Evolutionary conservation across 2,329 filamentous ascomycete genomes (phyloP), one percentile per base, ranked within the genome.

Genomic region (Diaporthe sp.): DNA sequence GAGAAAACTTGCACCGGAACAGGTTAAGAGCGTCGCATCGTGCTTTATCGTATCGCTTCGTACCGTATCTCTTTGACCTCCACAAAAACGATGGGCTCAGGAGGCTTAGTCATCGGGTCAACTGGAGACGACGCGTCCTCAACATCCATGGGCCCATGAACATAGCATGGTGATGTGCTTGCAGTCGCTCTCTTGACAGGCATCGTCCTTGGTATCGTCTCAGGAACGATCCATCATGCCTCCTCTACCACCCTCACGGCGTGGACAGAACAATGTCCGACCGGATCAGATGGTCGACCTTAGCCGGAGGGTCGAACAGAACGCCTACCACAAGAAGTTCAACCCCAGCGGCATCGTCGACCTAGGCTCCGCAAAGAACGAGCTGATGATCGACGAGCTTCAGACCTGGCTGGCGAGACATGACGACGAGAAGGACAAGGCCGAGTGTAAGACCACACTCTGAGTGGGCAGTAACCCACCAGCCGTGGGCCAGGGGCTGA

Each of bases 261-360:
- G 75, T 47, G 75, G 72, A 28, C 75, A 75, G 61, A 39, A 61
- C 57, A 76, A 76, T 51, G 73, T 76, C 37, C 70, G 53, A 9
- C 75, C 72, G 37, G 47, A 75, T 22, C 67, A 61, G n/a, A 76
- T 76, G 75, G 63, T 76, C 44, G 75, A 76, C 61, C 67, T 75
- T 34, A 75, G 73, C 28, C 58, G 75, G 57, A 61, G 68, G 60
- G 31, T 76, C 42, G 72, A 65, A 3, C n/a, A 67, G 39, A 67
- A 76, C 20, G 15, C 72, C 42, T 76, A 76, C 39, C 31, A 76
- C 20, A 72, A 51, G 22, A 74, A 74, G 51, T 71, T 42, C 5
- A 76, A 76, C 12, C 75, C 75, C 3, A 55, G 34, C 13, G 75
- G 75, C 28, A 76, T 76, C 22, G 51, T 76, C 65, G 75, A 76